Percentiles rank a stretch among this genome's conserved stretches.
phyloP scores from a whole-genome alignment of 2,329 filamentous ascomycete genomes.

The Arthrobotrys entomopaga region DNA sequence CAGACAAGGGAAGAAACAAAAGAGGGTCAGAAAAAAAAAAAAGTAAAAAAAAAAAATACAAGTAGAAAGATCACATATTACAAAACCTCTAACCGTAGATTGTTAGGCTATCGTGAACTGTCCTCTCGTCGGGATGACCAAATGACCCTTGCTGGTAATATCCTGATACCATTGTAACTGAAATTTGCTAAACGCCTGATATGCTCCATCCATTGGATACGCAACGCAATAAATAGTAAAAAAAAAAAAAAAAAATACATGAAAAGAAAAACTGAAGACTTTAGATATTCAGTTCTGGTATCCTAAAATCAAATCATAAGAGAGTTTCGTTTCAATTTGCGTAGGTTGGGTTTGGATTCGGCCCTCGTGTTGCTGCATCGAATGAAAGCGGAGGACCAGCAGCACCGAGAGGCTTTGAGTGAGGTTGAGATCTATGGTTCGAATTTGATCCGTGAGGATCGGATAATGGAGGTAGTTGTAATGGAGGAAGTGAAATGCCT shows the following conservation, averaged over 20 bases:
- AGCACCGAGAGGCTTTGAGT: constrained; percentile 30
- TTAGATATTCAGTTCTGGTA: constrained; percentile 8
- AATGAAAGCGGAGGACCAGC: constrained; percentile 49
- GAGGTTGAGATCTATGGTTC: constrained; percentile 31
- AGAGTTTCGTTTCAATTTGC: constrained; percentile 30
- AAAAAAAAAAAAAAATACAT: constrained; percentile 18
- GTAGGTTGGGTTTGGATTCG: constrained; percentile 43
- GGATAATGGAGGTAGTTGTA: constrained; percentile 42
- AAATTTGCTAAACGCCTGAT: constrained; percentile 48
- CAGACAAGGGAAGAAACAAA: constrained; percentile 25
- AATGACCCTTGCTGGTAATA: constrained; percentile 38
- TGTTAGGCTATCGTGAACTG: constrained; percentile 24
- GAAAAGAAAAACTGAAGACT: constrained; percentile 10
- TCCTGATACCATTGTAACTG: background rate
- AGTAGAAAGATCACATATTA: constrained; percentile 46
- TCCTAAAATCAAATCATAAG: constrained; percentile 10
- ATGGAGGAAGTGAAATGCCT: constrained; percentile 43
- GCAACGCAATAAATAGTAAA: constrained; percentile 21
- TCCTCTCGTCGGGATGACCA: constrained; percentile 4
- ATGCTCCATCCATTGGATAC: constrained; percentile 33
- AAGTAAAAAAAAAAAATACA: constrained; percentile 27
- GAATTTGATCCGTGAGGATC: constrained; percentile 40
- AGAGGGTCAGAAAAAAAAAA: constrained; percentile 51
- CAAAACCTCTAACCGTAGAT: constrained; percentile 38
- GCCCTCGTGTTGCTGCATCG: constrained; percentile 29